phyloP scores from a whole-genome alignment of 2,329 filamentous ascomycete genomes.

The Xylariales sp. region DNA sequence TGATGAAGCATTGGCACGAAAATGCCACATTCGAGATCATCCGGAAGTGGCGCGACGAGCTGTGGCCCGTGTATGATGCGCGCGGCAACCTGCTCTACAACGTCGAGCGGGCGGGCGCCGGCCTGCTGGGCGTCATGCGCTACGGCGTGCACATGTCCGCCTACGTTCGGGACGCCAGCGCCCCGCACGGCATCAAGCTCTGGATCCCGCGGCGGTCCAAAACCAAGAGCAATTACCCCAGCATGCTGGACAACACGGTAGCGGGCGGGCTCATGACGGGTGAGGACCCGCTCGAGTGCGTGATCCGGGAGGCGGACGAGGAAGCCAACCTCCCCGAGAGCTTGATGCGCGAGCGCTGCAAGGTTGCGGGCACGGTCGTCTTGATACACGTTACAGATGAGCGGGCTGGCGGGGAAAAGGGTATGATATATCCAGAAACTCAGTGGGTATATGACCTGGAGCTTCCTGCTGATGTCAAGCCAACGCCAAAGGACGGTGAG shows the following conservation, averaged over 20 bases:
- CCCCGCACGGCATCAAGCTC: constrained; percentile 59
- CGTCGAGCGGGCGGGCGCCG: constrained; percentile 71
- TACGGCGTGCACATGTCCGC: constrained; percentile 82
- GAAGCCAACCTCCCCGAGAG: constrained; percentile 76
- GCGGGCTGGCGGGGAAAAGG: constrained; percentile 73
- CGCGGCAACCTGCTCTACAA: constrained; percentile 61
- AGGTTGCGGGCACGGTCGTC: constrained; percentile 65
- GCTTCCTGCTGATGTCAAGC: constrained; percentile 62
- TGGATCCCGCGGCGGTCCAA: constrained; percentile 79
- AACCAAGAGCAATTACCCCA: constrained; percentile 80
- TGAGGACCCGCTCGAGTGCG: constrained; percentile 74
- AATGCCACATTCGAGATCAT: constrained; percentile 70
- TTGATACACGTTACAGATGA: constrained; percentile 80
- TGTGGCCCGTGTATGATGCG: constrained; percentile 71
- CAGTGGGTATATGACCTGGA: constrained; percentile 91
- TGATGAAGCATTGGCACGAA: constrained; percentile 65
- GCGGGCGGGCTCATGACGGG: constrained; percentile 77
- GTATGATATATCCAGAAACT: constrained; percentile 82
- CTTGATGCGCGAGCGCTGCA: constrained; percentile 58
- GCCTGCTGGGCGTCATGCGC: constrained; percentile 69
- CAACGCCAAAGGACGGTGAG: constrained; percentile 80
- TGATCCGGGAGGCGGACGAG: constrained; percentile 83
- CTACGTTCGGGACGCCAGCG: constrained; percentile 51
- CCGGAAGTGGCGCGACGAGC: constrained; percentile 73
- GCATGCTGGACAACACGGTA: constrained; percentile 95